Evolutionary conservation across 768 basidiomycete species (phyloP), one percentile per base, ranked within the genome.

Genomic region (Kondoa malvinella): DNA sequence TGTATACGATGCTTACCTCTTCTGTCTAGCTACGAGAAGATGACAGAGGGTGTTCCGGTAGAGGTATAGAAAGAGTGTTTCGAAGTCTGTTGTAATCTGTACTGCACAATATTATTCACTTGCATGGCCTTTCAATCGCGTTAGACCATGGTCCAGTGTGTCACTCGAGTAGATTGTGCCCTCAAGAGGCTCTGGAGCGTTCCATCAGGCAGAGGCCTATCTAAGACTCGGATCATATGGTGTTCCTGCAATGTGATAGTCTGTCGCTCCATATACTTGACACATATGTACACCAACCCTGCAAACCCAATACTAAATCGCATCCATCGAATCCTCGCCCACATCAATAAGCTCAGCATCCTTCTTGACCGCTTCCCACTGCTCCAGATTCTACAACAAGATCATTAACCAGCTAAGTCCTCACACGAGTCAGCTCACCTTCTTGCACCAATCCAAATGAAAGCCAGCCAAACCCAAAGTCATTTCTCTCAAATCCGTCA

Each of bases 401-500:
- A 3, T 16, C 65, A 67, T 57, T 30, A 72, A 66, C 72, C 64
- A 72, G 30, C n/a, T 34, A 14, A 64, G 65, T 74, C 31, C 69
- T 14, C 15, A 50, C 34, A 27, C 56, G 1, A 16, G 33, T 29
- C 33, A 2, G 31, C 79, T 67, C 31, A 91, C 94, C 85, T 92
- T 89, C 80, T 88, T 86, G 77, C 91, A 94, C 92, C 92, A 97
- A 72, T 97, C 95, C 63, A 87, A 83, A 77, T 99, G 95, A 66
- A 86, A 87, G 73, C 83, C 82, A 0, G 91, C 88, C 83, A 97
- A 86, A 72, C 83, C 84, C 69, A 97, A 88, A 50, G 87, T 80
- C 92, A 99, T 92, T 76, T 94, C 89, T 40, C 92, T 81, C 72
- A 97, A 72, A 79, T 99, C 95, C 4, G 91, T 90, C 1, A 99